Evolutionary conservation across 2,329 filamentous ascomycete species (phyloP).

Genomic region (Colletotrichum shisoi): DNA sequence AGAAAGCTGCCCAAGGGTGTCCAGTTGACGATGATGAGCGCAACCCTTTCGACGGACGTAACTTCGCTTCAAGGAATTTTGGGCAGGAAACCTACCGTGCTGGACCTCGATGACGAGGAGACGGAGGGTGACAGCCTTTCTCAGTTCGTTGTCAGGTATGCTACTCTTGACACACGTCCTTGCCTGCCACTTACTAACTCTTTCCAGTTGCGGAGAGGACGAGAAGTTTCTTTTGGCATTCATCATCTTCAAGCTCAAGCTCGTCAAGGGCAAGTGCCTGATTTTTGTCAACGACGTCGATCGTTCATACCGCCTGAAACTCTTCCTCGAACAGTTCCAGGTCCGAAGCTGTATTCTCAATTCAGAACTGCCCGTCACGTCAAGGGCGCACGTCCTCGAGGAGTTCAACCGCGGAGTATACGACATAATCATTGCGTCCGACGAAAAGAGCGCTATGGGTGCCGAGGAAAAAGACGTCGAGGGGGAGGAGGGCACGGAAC

Average conservation of each 20-base stretch:
- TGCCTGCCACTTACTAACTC: constrained; percentile 37
- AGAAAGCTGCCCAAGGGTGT: constrained; percentile 81
- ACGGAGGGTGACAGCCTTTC: constrained; percentile 78
- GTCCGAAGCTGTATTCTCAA: constrained; percentile 94
- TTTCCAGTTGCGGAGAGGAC: constrained; percentile 80
- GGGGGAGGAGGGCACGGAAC: constrained; percentile 51
- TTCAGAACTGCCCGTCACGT: constrained; percentile 92
- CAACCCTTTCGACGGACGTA: constrained; percentile 87
- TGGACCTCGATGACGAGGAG: constrained; percentile 85
- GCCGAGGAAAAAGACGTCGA: constrained; percentile 60
- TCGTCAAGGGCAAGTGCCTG: constrained; percentile 88
- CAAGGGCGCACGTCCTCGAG: constrained; percentile 90
- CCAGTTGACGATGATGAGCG: constrained; percentile 92
- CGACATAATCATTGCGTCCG: constrained; percentile 96
- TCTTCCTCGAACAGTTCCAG: constrained; percentile 96
- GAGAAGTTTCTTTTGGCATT: constrained; percentile 95
- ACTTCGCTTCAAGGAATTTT: constrained; percentile 86
- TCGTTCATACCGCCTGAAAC: constrained; percentile 85
- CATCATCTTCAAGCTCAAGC: constrained; percentile 91
- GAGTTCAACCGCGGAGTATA: constrained; percentile 98
- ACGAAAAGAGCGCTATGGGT: constrained; percentile 86
- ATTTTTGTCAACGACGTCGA: constrained; percentile 83
- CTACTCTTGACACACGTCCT: constrained; percentile 5
- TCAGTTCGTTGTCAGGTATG: constrained; percentile 84
- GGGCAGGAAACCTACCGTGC: constrained; percentile 77